Evolutionary conservation across 345 rosid species (phyloP).

Genomic region (Hibiscus mutabilis): DNA sequence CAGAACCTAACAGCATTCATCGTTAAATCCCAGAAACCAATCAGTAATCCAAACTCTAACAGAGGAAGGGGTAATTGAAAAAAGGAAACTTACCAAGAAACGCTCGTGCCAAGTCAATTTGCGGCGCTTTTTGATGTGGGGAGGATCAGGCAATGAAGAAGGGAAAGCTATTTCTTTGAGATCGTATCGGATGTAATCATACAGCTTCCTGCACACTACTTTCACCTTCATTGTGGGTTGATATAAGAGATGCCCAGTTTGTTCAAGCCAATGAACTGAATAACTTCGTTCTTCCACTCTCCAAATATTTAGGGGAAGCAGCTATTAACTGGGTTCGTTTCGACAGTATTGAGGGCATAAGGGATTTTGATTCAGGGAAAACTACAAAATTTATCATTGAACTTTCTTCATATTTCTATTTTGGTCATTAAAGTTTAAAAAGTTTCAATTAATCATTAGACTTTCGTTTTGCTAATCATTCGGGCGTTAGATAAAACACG

Average conservation of each 20-base stretch:
- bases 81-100: constrained; percentile 35
- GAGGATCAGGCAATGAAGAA: constrained; percentile 85
- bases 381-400: no score
- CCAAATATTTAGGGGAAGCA: neutral
- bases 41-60: neutral
- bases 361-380: neutral
- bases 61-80: neutral
- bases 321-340: neutral
- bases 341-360: neutral
- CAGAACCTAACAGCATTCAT: no score
- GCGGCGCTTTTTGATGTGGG: constrained; percentile 63
- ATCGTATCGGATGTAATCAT: constrained; percentile 69
- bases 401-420: no score
- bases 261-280: neutral
- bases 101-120: constrained; percentile 80
- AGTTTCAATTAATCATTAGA: no score
- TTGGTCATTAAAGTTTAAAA: no score
- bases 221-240: constrained; percentile 43
- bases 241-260: neutral
- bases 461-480: no score
- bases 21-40: no score
- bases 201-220: constrained; percentile 48
- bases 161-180: constrained; percentile 89
- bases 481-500: no score
- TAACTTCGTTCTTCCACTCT: neutral